Base-by-base conservation (phyloP, 768 basidiomycete species). In the Amanita pseudoporphyria region DNA sequence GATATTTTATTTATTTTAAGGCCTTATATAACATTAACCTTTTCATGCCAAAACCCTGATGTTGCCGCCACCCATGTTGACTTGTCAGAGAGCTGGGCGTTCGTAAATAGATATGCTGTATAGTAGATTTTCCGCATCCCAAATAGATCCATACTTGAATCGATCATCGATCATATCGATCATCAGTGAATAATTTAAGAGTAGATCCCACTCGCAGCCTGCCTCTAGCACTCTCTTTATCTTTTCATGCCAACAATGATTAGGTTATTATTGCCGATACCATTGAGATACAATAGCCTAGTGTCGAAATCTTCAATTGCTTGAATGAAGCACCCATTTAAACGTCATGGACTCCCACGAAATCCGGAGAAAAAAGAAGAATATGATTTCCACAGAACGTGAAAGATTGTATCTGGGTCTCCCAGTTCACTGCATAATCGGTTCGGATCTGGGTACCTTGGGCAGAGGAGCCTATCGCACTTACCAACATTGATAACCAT, bases 301-400 rank as follows among this genome's bases (percentile, higher is more conserved):
- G 91, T 74, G 56, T 88, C 84, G 10, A 58, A 56, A 0, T 73
- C 87, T 58, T 87, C 84, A 38, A 91, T 79, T n/a, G 89, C 84
- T 64, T 92, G 89, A n/a, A 82, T 77, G 16, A 92, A 77, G 45
- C 76, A 64, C 3, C 85, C 82, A 1, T 81, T 83, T 68, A 63
- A 24, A 79, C 66, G 52, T 78, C 70, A 49, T 89, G 78, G 22
- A 91, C 68, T 61, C 92, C 89, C 57, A 92, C 71, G 61, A 86
- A 91, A 49, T 79, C 73, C 12, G 77, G 57, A 6, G 85, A 87
- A 65, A 91, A 78, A 26, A 92, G 76, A 16, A 92, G 70, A 54
- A 91, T 53, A 56, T 87, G 75, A 5, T 70, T 71, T 7, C 76
- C 75, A 12, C 84, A 78, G 39, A 76, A 64, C 9, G 80, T 75